These are phyloP conservation scores for Penicillium daleae DNA, from an alignment of 495 filamentous ascomycete genomes.

Conservation along the genomic window DNA sequence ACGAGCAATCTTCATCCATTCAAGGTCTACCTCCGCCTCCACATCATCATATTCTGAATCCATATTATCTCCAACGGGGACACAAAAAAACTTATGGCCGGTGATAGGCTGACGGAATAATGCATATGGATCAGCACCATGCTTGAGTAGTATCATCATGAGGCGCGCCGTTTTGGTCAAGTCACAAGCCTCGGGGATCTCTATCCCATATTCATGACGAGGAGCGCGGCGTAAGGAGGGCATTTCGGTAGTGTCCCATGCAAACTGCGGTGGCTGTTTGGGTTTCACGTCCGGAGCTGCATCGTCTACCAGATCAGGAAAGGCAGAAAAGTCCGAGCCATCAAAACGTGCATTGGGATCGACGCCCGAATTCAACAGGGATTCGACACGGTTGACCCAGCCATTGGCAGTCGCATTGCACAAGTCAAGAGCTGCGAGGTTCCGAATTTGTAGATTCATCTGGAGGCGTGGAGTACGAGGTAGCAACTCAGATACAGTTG, in stretches of 20 bases:
- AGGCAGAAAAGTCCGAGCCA: not conserved
- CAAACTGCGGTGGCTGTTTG: not conserved
- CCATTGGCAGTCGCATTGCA: not conserved
- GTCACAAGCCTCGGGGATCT: not conserved
- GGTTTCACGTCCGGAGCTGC: not conserved
- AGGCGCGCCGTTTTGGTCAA: not conserved
- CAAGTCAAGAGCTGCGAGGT: constrained; percentile 1
- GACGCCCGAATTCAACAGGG: not conserved
- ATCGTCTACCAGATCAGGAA: not conserved
- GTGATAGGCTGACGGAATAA: not conserved
- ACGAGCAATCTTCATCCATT: not conserved
- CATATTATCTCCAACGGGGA: not conserved
- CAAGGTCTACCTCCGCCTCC: not conserved
- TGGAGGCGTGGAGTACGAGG: not conserved
- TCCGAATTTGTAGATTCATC: not conserved
- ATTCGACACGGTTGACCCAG: not conserved
- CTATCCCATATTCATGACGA: not conserved
- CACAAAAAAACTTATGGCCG: not conserved
- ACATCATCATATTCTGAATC: not conserved
- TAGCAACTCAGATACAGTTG: not conserved
- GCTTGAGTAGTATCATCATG: not conserved
- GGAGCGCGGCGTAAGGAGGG: not conserved
- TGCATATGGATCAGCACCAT: constrained; percentile 2
- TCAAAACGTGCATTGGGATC: not conserved
- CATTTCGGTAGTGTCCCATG: not conserved